phyloP scores from a whole-genome alignment of 306 rosid genomes.

The Hippophae rhamnoides region DNA sequence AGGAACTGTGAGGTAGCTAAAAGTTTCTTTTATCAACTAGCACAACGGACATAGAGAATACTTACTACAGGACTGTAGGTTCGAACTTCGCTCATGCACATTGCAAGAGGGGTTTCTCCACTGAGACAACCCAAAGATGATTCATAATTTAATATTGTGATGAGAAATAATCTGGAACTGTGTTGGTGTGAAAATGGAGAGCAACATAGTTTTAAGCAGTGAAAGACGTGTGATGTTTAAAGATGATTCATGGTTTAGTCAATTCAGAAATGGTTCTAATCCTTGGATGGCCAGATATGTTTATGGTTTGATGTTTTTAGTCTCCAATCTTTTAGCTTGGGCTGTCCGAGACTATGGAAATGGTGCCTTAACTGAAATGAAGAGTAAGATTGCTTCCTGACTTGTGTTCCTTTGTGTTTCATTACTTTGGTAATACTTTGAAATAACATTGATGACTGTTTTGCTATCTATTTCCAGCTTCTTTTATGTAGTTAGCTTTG shows the following conservation, averaged over 20 bases:
- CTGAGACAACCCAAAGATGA: conserved; percentile 10
- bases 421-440: not conserved
- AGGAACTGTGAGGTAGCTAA: too few relatives aligned
- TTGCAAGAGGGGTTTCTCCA: not conserved
- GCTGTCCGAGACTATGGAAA: conserved; percentile 75
- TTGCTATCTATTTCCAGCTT: not conserved
- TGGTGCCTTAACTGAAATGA: conserved; percentile 40
- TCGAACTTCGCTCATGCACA: too few relatives aligned
- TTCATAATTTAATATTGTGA: conserved; percentile 6
- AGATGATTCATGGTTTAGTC: conserved; percentile 49
- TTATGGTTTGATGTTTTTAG: conserved; percentile 65
- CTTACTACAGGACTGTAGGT: too few relatives aligned
- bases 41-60: too few relatives aligned
- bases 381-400: conserved; percentile 38
- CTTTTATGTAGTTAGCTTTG: too few relatives aligned
- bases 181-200: conserved; percentile 49
- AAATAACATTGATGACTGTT: not conserved
- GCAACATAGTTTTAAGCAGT: conserved; percentile 12
- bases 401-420: conserved; percentile 1
- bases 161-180: conserved; percentile 4
- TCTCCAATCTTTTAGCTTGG: conserved; percentile 77
- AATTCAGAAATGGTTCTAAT: conserved; percentile 72
- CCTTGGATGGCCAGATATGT: conserved; percentile 96
- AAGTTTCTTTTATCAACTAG: too few relatives aligned
- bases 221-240: conserved; percentile 16